A percentile compares a stretch with the other conserved stretches of the same genome.
phyloP scores from a whole-genome alignment of 176 grass and related monocot species.

The Eragrostis curvula region DNA sequence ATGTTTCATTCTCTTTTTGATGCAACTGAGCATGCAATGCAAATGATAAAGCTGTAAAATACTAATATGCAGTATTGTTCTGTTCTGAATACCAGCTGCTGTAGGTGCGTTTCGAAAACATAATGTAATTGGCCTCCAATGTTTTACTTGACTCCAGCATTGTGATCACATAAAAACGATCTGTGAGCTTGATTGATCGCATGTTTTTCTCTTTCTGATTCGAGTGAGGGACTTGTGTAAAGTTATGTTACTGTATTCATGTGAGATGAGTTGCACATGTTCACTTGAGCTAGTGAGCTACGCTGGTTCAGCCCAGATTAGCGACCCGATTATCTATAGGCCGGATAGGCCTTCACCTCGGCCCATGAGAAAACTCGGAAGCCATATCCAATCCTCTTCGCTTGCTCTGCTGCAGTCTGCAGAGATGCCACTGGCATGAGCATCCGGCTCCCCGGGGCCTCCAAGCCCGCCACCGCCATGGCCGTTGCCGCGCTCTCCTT shows the following conservation, averaged over 20 bases:
- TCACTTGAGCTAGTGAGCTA: too few relatives aligned
- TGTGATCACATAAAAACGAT: background rate
- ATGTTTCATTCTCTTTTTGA: background rate
- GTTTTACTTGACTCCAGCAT: background rate
- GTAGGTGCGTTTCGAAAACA: background rate
- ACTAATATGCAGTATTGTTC: background rate
- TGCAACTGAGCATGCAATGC: background rate
- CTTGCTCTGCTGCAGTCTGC: background rate
- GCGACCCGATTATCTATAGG: too few relatives aligned
- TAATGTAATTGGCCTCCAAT: background rate
- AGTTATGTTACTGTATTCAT: too few relatives aligned
- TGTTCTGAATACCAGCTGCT: background rate
- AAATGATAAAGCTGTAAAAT: background rate
- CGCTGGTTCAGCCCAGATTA: too few relatives aligned
- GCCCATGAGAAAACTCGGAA: background rate
- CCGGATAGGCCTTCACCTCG: too few relatives aligned
- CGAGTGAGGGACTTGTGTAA: too few relatives aligned
- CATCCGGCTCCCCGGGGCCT: conserved; percentile 34
- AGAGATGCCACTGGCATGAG: conserved; percentile 40
- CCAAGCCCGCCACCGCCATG: conserved; percentile 37
- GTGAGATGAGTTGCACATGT: too few relatives aligned
- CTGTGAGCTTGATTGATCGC: background rate
- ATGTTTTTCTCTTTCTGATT: too few relatives aligned
- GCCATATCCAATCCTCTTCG: background rate
- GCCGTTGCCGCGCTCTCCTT: conserved; percentile 29